Base-by-base conservation (phyloP, 805 yeast species). In the Kodamaea fukazawae region DNA sequence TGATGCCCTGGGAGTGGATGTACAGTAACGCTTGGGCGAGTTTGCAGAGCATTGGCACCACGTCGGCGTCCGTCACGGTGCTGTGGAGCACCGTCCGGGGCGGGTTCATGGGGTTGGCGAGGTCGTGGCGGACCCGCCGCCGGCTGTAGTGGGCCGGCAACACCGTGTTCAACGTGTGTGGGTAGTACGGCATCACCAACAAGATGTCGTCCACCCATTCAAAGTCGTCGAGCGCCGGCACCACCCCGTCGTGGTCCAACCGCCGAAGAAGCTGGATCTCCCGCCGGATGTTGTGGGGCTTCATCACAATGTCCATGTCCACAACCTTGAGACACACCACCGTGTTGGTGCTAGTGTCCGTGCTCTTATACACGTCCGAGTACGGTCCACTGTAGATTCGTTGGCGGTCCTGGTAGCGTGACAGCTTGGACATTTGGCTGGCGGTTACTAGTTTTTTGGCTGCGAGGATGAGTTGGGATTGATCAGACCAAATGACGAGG, bases 201-300 rank as follows among this genome's bases (percentile, higher is more conserved):
- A 58, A 45, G 10, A 55, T 45, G 38, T 69, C 75, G 31, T 67
- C 73, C 14, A 49, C 44, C 20, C 46, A 28, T 18, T 45, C 37
- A 32, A 53, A 60, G 29, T 48, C 44, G 30, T 54, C 51, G 11
- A 63, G 17, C 32, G 51, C 48, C 17, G 43, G 44, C 7, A 61
- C 40, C 12, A 61, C 34, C 4, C 29, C 29, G 18, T 40, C 38
- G 28, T 46, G 45, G 3, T 49, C 41, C 7, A 65, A 47, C 20
- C 38, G 33, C 38, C 51, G 43, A 4, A 69, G 45, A 5, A 66
- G 46, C 14, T 36, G 36, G 15, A 68, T 50, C 45, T 69, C 75
- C 31, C 52, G 50, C 12, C 49, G 39, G 25, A 65, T 50, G 40
- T 61, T 49, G 50, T 69, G 75, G 1, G 75, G 75, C 22, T 60